Conservation (phyloP, 768 basidiomycete species). For the Strobilomyces confusus region DNA sequence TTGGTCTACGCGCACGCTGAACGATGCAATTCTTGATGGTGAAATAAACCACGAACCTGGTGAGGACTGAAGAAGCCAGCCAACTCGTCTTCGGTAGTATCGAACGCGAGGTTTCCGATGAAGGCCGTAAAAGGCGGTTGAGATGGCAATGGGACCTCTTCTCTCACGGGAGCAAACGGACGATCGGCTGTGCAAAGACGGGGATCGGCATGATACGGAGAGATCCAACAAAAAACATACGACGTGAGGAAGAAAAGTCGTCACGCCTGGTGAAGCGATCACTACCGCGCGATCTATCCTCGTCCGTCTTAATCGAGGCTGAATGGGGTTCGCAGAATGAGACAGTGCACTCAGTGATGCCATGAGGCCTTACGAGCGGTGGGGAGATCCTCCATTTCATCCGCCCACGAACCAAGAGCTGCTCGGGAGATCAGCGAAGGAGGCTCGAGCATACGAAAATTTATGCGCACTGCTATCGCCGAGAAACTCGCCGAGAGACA, state of each 20-base stretch:
- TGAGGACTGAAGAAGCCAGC: slow-evolving; percentile 71
- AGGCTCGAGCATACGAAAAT: slow-evolving; percentile 13
- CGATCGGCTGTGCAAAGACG: slow-evolving; percentile 46
- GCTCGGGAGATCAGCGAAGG: slow-evolving; percentile 13
- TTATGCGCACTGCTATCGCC: slow-evolving; percentile 68
- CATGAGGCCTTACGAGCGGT: slow-evolving; percentile 73
- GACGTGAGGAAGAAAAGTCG: slow-evolving; percentile 59
- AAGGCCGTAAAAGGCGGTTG: slow-evolving; percentile 96
- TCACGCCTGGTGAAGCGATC: slow-evolving; percentile 59
- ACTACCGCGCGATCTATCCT: slow-evolving; percentile 49
- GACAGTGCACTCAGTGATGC: slow-evolving; percentile 4
- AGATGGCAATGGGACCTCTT: slow-evolving; percentile 94
- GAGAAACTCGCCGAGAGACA: slow-evolving; percentile 89
- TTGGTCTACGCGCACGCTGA: slow-evolving; percentile 48
- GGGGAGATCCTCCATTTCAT: slow-evolving; percentile 94
- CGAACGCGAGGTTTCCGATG: slow-evolving; percentile 92
- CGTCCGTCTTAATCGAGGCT: slow-evolving; percentile 72
- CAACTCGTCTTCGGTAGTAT: slow-evolving; percentile 80
- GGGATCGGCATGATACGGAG: slow-evolving; percentile 9
- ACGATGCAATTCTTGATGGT: neutral
- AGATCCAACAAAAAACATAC: slow-evolving; percentile 39
- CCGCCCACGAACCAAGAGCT: slow-evolving; percentile 96
- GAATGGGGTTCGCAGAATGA: slow-evolving; percentile 17
- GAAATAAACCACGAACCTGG: slow-evolving; percentile 41
- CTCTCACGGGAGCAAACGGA: slow-evolving; percentile 57